Conservation (phyloP, 495 filamentous ascomycete species). For the Aspergillus biplanus region DNA sequence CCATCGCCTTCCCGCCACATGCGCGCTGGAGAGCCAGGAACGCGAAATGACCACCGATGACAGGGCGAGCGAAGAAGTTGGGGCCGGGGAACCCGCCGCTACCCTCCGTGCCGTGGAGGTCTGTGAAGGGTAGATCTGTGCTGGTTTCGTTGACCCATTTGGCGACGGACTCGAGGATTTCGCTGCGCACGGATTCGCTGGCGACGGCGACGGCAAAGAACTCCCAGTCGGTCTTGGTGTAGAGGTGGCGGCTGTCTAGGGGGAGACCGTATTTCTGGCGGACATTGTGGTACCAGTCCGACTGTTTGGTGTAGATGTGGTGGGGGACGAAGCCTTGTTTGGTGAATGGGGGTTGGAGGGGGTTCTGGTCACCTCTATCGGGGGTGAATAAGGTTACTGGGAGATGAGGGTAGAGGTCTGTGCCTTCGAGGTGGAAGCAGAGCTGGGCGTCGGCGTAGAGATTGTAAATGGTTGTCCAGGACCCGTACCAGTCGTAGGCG, state of each 20-base stretch:
- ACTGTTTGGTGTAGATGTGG: constrained; percentile 80
- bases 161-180: constrained; percentile 78
- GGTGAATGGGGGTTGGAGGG: constrained; percentile 35
- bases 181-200: constrained; percentile 61
- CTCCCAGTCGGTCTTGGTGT: constrained; percentile 93
- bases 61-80: constrained; percentile 80
- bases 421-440: constrained; percentile 71
- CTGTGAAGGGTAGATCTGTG: constrained; percentile 78
- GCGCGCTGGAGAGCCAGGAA: constrained; percentile 77
- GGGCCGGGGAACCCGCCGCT: constrained; percentile 68
- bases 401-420: constrained; percentile 23
- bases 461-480: constrained; percentile 95
- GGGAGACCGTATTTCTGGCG: constrained; percentile 81
- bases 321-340: constrained; percentile 64
- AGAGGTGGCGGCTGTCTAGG: constrained; percentile 83
- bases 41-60: constrained; percentile 87
- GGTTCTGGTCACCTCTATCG: constrained; percentile 42
- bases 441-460: constrained; percentile 82
- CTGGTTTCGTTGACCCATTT: constrained; percentile 85
- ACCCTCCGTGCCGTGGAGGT: constrained; percentile 81
- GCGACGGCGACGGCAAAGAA: constrained; percentile 86
- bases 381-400: constrained; percentile 3
- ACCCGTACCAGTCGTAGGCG: constrained; percentile 92
- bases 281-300: constrained; percentile 84
- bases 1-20: constrained; percentile 70